Base-by-base conservation (phyloP, 306 rosid species). In the Medicago lupulina region DNA sequence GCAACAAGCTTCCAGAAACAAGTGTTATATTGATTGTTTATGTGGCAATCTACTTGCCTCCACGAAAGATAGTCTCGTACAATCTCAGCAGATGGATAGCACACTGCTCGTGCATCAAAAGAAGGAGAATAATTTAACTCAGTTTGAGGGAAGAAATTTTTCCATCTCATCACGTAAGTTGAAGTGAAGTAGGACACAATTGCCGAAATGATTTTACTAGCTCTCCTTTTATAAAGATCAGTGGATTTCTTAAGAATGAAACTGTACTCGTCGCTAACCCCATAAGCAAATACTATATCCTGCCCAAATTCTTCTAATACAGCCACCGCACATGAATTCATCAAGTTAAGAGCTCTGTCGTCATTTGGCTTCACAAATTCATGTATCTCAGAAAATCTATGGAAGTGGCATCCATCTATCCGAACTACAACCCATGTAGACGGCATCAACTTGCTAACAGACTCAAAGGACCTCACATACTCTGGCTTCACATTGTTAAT, bases 11-110 rank as follows among this genome's bases (percentile, higher is more conserved):
- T 86, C 97, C 97, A 91, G 60, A 89, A 93, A 86, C 98, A 91
- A 70, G 98, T 84, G 81, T 93, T 93, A 62, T 91, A 93, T 74
- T 90, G 98, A 78, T 90, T 89, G 80, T 93, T 93, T 82, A 93
- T 90, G 86, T 93, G 97, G 70, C 97, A 90, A 88, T 93, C 97
- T 69, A 93, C 98, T 82, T 89, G 98, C 79, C 98, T 91, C 97
- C 97, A 89, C 0, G 94, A 83, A 19, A 89, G 89, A 86, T 91
- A 91, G 83, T 93, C 97, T n/a, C 64, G 74, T 54, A 93, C 80
- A 83, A 89, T 91, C 85, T 89, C 84, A 23, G 70, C 54, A 38
- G 97, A 80, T 7, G 96, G 98, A 75, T 91, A 91, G 83, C 97
- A 93, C 36, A 91, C 92, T 53, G 91, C 92, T 79, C 97, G 89